phyloP scores from a whole-genome alignment of 805 yeast genomes.

The Metschnikowia cubensis region DNA sequence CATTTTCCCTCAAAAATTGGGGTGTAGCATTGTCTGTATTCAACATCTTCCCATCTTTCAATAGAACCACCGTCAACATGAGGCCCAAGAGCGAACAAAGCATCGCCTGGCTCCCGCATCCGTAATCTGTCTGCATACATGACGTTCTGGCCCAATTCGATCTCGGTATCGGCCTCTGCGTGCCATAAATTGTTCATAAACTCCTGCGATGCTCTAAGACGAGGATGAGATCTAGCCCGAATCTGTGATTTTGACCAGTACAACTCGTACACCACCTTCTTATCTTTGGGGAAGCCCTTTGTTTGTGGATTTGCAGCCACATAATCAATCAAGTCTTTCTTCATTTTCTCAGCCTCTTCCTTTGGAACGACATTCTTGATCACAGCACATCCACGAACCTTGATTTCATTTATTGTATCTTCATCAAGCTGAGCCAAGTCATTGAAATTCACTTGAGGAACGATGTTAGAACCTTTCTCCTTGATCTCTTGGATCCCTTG shows the following conservation, averaged over 20 bases:
- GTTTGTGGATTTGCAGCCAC: constrained; percentile 8
- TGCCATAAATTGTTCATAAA: constrained; percentile 27
- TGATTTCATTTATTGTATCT: neutral
- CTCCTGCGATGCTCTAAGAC: constrained; percentile 24
- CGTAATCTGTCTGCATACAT: constrained; percentile 43
- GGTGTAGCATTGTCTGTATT: constrained; percentile 33
- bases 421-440: neutral
- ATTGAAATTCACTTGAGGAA: constrained; percentile 3
- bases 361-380: constrained; percentile 4
- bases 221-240: constrained; percentile 37
- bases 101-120: constrained; percentile 37
- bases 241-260: constrained; percentile 40
- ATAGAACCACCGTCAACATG: constrained; percentile 43
- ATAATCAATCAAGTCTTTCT: constrained; percentile 6
- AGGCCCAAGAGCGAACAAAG: constrained; percentile 27
- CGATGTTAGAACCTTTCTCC: constrained; percentile 4
- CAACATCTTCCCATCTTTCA: constrained; percentile 45
- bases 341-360: constrained; percentile 2
- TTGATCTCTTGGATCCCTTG: constrained; percentile 7
- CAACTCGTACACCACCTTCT: constrained; percentile 22
- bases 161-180: constrained; percentile 20
- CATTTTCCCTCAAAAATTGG: constrained; percentile 37
- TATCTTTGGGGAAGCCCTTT: constrained; percentile 9
- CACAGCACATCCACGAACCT: constrained; percentile 8
- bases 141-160: constrained; percentile 30